These are phyloP conservation scores for Cladosporium sp. DNA, from an alignment of 2,329 filamentous ascomycete genomes.

Conservation along the genomic window DNA sequence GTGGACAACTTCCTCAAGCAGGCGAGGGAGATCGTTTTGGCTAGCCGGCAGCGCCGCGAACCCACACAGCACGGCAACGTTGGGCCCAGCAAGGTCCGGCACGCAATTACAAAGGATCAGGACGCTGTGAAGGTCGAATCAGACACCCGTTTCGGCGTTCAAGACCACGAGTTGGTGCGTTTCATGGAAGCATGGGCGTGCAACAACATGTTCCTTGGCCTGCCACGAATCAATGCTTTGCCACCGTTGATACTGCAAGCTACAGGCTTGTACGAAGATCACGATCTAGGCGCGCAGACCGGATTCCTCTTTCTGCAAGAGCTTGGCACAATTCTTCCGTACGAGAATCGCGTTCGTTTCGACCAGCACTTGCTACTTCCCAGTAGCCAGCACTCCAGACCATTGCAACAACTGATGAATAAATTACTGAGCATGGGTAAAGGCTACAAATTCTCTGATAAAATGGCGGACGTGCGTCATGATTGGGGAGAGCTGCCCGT, in stretches of 20 bases:
- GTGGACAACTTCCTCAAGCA: conserved; percentile 38
- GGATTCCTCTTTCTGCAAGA: conserved; percentile 69
- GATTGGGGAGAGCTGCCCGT: conserved; percentile 55
- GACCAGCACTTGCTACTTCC: conserved; percentile 49
- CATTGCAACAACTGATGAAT: conserved; percentile 36
- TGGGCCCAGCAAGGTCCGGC: conserved; percentile 33
- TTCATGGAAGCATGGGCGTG: conserved; percentile 66
- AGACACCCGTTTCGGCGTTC: conserved; percentile 39
- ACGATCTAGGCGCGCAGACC: conserved; percentile 19
- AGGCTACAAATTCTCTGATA: conserved; percentile 41
- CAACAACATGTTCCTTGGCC: conserved; percentile 47
- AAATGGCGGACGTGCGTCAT: conserved; percentile 51
- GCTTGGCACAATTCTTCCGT: conserved; percentile 63
- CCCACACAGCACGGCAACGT: conserved; percentile 29
- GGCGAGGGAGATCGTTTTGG: conserved; percentile 32
- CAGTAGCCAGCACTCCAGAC: conserved; percentile 38
- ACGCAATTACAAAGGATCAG: conserved; percentile 18
- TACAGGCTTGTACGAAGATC: conserved; percentile 53
- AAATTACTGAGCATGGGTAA: conserved; percentile 24
- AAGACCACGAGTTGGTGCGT: conserved; percentile 53
- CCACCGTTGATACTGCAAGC: conserved; percentile 60
- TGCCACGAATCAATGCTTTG: conserved; percentile 52
- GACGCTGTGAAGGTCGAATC: conserved; percentile 21
- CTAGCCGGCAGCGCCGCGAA: conserved; percentile 35
- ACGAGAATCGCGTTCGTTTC: conserved; percentile 63